A percentile compares a stretch with the other conserved stretches of the same genome.
These are phyloP conservation scores for Purshia tridentata DNA, from an alignment of 306 rosid genomes.

Conservation along the genomic window DNA sequence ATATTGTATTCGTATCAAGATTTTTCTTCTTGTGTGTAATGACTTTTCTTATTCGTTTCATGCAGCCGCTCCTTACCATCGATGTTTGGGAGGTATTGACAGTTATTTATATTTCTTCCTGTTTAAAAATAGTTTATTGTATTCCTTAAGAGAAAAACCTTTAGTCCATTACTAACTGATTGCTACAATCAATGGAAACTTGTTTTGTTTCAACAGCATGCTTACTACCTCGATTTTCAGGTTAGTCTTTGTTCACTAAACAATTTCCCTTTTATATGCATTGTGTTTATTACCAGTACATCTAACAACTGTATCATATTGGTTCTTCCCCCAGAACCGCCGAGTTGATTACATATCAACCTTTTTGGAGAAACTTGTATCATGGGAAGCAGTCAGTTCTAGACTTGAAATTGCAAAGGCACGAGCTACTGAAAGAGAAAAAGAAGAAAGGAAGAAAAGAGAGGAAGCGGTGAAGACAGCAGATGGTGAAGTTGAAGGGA, in stretches of 20 bases:
- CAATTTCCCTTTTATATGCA: constrained; percentile 9
- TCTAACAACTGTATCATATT: constrained; percentile 18
- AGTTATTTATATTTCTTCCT: constrained; percentile 11
- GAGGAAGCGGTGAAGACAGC: constrained; percentile 32
- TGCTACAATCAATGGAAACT: constrained; percentile 28
- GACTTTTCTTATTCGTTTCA: constrained; percentile 21
- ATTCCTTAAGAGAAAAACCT: not conserved
- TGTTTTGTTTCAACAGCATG: constrained; percentile 65
- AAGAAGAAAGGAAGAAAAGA: constrained; percentile 41
- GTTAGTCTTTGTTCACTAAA: constrained; percentile 42
- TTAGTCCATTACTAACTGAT: constrained; percentile 19
- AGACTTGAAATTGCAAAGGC: constrained; percentile 77
- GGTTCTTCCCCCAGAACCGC: constrained; percentile 45
- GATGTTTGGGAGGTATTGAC: constrained; percentile 90
- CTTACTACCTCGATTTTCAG: constrained; percentile 87
- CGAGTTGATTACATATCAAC: constrained; percentile 65
- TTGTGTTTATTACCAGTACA: constrained; percentile 15
- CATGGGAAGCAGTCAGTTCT: constrained; percentile 76
- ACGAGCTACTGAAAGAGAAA: constrained; percentile 41
- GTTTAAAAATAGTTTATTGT: constrained; percentile 5
- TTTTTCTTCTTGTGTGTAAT: constrained; percentile 8
- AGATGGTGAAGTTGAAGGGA: constrained; percentile 31
- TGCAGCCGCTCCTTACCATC: constrained; percentile 91
- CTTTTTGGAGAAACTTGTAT: constrained; percentile 74
- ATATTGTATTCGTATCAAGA: not conserved